Evolutionary conservation across 306 rosid genomes (phyloP), one percentile per base, ranked within the genome.

Genomic region (Dalbergia cochinchinensis): DNA sequence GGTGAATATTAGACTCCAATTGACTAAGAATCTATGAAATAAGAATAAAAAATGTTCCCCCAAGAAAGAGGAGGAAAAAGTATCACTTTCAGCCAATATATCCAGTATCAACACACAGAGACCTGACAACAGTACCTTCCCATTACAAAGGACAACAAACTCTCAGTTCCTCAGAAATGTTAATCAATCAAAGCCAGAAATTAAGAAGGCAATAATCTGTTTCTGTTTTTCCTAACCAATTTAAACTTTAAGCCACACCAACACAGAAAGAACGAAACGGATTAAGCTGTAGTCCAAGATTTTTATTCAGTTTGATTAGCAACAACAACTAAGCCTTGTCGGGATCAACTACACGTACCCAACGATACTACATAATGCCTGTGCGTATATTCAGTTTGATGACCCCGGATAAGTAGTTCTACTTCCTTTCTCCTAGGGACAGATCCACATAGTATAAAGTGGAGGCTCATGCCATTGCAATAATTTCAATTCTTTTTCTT

Each of bases 101-200:
- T 53, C 14, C 14, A 13, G 5, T 4, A 44, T 44, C 50, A 44
- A 44, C 50, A 19, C 10, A 55, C n/a, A 4, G 22, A 76, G 45
- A 58, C 53, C 5, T 11, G 20, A 20, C 50, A 22, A 64, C 19
- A 66, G 45, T 54, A 39, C 62, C 41, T 65, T 41, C 64, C 19
- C 64, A 63, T 65, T 20, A 54, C 12, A 41, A 39, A 39, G 58
- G 34, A 45, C 41, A 68, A 60, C 50, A 68, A 69, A 42, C n/a
- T 14, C 33, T 73, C 72, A 48, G 10, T 51, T 51, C 15, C 78
- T 33, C 61, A 71, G 15, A 71, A 73, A 20, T 51, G 45, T 8
- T 12, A 39, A 15, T 22, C 65, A 71, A 5, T 60, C 72, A 31
- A 34, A 73, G 26, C 7, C 3, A 54, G 16, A 65, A 18, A 51